Percentiles rank a stretch among this genome's conserved stretches.
Evolutionary conservation across 176 grass and related monocot genomes (phyloP).

Genomic region (Musa itinerans): DNA sequence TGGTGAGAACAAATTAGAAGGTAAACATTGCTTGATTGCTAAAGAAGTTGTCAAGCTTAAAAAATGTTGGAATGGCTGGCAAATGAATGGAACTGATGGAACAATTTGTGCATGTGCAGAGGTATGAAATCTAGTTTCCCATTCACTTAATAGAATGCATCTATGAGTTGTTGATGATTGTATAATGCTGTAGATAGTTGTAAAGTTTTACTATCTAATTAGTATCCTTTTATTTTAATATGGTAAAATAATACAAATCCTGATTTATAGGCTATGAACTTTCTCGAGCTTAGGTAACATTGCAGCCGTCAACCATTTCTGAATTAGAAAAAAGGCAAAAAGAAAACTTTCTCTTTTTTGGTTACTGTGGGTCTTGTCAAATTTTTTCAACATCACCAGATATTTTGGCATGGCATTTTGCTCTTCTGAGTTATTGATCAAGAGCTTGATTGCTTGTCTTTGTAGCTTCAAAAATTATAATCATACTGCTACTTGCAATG

Average conservation of each 20-base stretch:
- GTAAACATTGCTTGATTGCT: slow-evolving; percentile 70
- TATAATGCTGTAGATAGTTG: background rate
- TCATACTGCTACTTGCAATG: background rate
- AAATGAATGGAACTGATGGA: slow-evolving; percentile 21
- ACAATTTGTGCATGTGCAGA: slow-evolving; percentile 48
- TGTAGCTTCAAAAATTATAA: background rate
- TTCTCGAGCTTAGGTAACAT: too few relatives aligned
- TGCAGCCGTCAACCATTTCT: too few relatives aligned
- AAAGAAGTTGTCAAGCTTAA: slow-evolving; percentile 72
- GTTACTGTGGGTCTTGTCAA: background rate
- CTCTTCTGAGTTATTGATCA: background rate
- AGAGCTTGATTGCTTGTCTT: background rate
- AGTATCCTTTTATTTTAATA: background rate
- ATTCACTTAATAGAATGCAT: background rate
- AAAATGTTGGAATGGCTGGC: slow-evolving; percentile 64
- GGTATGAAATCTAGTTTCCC: slow-evolving; percentile 24
- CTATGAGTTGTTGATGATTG: background rate
- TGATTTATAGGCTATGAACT: background rate
- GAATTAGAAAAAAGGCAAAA: background rate
- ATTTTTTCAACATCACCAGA: background rate
- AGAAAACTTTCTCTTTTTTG: background rate
- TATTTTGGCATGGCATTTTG: background rate
- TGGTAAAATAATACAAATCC: slow-evolving; percentile 11
- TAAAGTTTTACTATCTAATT: background rate
- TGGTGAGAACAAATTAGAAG: slow-evolving; percentile 24